Evolutionary conservation across 345 rosid species (phyloP), one percentile per base, ranked within the genome.

Genomic region (Populus davidiana): DNA sequence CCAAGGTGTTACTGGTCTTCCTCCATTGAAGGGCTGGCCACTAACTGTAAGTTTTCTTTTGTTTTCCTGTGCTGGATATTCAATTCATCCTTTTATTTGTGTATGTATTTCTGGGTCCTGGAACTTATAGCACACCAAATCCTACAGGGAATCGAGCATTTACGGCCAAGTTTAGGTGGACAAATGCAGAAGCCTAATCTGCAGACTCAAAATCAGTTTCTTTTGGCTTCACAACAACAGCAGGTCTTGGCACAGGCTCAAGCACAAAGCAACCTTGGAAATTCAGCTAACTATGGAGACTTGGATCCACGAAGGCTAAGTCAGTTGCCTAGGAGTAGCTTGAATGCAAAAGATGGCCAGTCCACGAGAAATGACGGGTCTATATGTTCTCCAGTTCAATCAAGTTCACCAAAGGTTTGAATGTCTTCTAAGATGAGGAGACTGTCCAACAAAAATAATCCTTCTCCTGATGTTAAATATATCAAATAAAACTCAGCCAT

Each of bases 11-110:
- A 74, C 88, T 43, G 80, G 87, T 75, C 87, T 90, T 83, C 92
- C 94, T 83, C 92, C 94, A 13, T 81, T 89, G 76, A 90, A 87
- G 86, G 92, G 92, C 27, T 90, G 91, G 94, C 94, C 94, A 78
- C 77, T 89, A 71, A 85, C 90, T 67, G 92, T 89, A 85, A 86
- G 92, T 86, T 75, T 6, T 33, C 20, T 65, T 27, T 79, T 38
- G 29, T 47, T 63, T 52, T 52, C 20, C 50, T 31, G 18, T 79
- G n/a, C 36, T 69, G 20, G 14, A 12, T 70, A 29, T 77, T 64
- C 36, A 63, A 63, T 27, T 13, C 67, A n/a, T 25, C 16, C 12
- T 17, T 43, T 33, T 33, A 31, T 64, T 67, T 29, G 21, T 61
- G 47, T 77, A 78, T 65, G 31, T n/a, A 8, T 16, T n/a, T 67